Percentiles rank a stretch among this genome's conserved stretches.
Evolutionary conservation across 1,284 basidiomycete genomes (phyloP).

Genomic region (Cutaneotrichosporon dermatis): DNA sequence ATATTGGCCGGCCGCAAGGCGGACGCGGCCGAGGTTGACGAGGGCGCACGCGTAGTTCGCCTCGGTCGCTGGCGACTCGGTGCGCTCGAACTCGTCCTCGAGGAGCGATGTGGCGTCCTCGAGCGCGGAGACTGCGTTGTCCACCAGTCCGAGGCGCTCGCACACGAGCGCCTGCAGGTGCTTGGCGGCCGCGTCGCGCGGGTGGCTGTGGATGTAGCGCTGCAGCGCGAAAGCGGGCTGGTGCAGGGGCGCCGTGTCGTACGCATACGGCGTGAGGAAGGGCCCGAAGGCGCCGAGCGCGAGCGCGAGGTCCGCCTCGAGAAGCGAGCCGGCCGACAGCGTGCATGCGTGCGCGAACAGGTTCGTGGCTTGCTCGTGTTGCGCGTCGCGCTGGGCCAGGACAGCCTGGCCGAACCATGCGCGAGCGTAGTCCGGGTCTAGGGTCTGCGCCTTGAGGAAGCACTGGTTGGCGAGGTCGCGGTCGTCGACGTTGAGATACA

Average conservation of each 20-base stretch:
- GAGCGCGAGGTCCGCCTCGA: constrained; percentile 78
- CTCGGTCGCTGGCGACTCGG: constrained; percentile 73
- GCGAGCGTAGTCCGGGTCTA: constrained; percentile 82
- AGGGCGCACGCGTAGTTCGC: constrained; percentile 76
- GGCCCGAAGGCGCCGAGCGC: constrained; percentile 62
- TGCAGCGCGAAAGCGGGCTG: constrained; percentile 71
- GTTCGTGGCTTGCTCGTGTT: constrained; percentile 61
- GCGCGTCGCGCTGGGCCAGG: constrained; percentile 64
- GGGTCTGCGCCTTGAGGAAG: constrained; percentile 78
- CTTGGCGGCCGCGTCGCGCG: constrained; percentile 67
- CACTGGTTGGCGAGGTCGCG: constrained; percentile 78
- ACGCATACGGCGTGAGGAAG: constrained; percentile 32
- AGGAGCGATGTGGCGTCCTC: constrained; percentile 59
- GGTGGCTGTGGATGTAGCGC: constrained; percentile 66
- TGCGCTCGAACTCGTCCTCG: constrained; percentile 81
- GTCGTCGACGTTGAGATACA: constrained; percentile 82
- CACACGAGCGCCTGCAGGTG: constrained; percentile 83
- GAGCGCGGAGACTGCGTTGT: constrained; percentile 62
- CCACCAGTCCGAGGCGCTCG: constrained; percentile 72
- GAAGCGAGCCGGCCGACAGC: constrained; percentile 63
- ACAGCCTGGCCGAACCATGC: constrained; percentile 95
- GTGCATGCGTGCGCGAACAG: constrained; percentile 79
- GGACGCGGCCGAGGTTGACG: constrained; percentile 73
- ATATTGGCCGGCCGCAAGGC: constrained; percentile 61
- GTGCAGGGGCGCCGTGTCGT: constrained; percentile 53